These are phyloP conservation scores for Fusarium acutatum DNA, from an alignment of 2,329 filamentous ascomycete genomes.

Conservation along the genomic window DNA sequence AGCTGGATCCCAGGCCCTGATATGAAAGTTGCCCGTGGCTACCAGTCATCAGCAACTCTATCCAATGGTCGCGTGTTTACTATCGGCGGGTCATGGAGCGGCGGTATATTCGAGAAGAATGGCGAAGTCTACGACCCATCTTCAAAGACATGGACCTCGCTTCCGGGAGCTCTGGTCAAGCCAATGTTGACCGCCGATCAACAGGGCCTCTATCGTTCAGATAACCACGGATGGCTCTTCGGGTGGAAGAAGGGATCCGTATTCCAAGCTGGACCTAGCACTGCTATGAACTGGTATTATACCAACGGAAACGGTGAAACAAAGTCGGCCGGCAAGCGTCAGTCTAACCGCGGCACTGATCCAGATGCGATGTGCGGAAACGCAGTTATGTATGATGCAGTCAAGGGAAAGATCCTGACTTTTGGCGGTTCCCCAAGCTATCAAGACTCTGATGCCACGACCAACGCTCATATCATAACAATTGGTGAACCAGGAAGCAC, in stretches of 20 bases:
- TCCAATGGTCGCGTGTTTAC: conserved; percentile 20
- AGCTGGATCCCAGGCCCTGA: conserved; percentile 16
- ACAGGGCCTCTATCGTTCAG: conserved; percentile 53
- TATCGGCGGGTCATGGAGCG: conserved; percentile 28
- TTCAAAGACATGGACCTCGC: conserved; percentile 4
- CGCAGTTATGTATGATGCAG: conserved; percentile 66
- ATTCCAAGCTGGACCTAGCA: conserved; percentile 63
- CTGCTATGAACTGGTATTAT: conserved; percentile 64
- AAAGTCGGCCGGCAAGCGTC: conserved; percentile 37
- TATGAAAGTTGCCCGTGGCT: conserved; percentile 13
- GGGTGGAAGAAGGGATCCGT: conserved; percentile 55
- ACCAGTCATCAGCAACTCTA: conserved; percentile 15
- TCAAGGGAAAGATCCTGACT: conserved; percentile 64
- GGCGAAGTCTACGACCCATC: conserved; percentile 17
- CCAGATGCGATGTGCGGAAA: conserved; percentile 64
- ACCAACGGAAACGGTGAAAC: conserved; percentile 42
- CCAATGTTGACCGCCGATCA: conserved; percentile 55
- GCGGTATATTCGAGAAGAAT: conserved; percentile 5
- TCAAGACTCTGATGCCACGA: conserved; percentile 51
- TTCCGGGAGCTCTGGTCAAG: conserved; percentile 49
- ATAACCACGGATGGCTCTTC: conserved; percentile 43
- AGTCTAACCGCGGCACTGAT: conserved; percentile 45
- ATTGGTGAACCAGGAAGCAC: conserved; percentile 43
- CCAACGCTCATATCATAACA: conserved; percentile 59
- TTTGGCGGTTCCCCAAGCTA: conserved; percentile 60